Evolutionary conservation across 805 yeast species (phyloP), one percentile per base, ranked within the genome.

Genomic region (Kodamaea restingae): DNA sequence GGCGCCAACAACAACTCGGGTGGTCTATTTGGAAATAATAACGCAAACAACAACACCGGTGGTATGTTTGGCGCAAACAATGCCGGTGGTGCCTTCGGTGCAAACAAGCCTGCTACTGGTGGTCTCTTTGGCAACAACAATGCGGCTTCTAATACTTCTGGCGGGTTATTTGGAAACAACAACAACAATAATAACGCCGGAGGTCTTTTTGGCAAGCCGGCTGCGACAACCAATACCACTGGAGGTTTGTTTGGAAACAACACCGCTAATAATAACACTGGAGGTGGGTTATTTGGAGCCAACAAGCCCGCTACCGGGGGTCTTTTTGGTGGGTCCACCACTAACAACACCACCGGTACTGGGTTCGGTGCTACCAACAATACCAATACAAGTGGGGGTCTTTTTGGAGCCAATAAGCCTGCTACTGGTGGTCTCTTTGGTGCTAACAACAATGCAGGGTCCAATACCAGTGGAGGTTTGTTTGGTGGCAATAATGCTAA

Each of bases 101-200:
- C 22, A 36, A 45, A 35, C 31, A 35, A 39, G 30, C 39, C 44
- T 32, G 58, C 65, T 3, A 40, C 47, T 6, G 69, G 71, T 25
- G 74, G 75, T 3, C 51, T 73, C 39, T 75, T 76, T 53, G 79
- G 78, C 15, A 61, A 56, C 32, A 15, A 52, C 66, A 33, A 46
- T 32, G 51, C 58, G 38, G 46, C 44, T 40, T 63, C 61, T 7
- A 56, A 54, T 32, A 46, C 39, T 38, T 40, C 52, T 32, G 49
- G 54, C 18, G 59, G 62, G 15, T 40, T 57, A 9, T 60, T 60
- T 49, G 65, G 64, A 2, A 39, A 30, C 29, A 41, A 46, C 28
- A 49, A 43, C 40, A 49, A 47, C 43, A 29, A 26, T 25, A 31
- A 26, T 25, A 31, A 22, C 27, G 34, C 27, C 41, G 40, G 65